Evolutionary conservation across 768 basidiomycete species (phyloP), one percentile per base, ranked within the genome.

Genomic region (Boletus bicolor): DNA sequence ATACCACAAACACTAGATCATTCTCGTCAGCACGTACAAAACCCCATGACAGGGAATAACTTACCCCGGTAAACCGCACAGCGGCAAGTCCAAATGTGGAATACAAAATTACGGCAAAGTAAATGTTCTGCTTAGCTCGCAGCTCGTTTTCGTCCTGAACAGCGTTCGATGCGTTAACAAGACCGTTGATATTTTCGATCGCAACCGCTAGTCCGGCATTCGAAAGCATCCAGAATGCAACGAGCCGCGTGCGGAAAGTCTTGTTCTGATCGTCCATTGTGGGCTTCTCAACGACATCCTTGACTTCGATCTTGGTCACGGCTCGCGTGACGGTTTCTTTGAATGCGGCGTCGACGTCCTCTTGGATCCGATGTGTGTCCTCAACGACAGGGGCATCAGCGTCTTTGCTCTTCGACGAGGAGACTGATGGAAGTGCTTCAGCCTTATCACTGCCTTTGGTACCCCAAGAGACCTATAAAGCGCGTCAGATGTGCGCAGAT

Each of bases 391-490:
- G 80, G 4, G 81, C 82, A 38, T 87, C 91, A 3, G 82, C 80
- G 54, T 85, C 88, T 69, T 88, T 87, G 42, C 78, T 73, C 70
- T 94, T 94, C 59, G 84, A 87, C 8, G 94, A 93, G 1, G 88
- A 89, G 17, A 96, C 83, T 0, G 93, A 90, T 2, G 95, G 95
- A 9, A 98, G 77, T 4, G 87, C 87, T 65, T 97, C 95, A 3
- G 87, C 94, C 71, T 95, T 95, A 75, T 98, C 96, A 53, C 86
- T 89, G 47, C 92, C 93, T 75, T 95, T 94, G 10, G 93, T 96
- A 73, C 93, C 93, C 93, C 94, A 95, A 14, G 88, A 91, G 19
- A 92, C 88, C 83, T 88, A 56, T 38, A 58, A 51, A 51, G 36
- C 41, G 21, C 58, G 30, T 49, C 46, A 44, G 36, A 38, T 6